Conservation (phyloP, 495 filamentous ascomycete species). For the Aspergillus ellipticus region DNA sequence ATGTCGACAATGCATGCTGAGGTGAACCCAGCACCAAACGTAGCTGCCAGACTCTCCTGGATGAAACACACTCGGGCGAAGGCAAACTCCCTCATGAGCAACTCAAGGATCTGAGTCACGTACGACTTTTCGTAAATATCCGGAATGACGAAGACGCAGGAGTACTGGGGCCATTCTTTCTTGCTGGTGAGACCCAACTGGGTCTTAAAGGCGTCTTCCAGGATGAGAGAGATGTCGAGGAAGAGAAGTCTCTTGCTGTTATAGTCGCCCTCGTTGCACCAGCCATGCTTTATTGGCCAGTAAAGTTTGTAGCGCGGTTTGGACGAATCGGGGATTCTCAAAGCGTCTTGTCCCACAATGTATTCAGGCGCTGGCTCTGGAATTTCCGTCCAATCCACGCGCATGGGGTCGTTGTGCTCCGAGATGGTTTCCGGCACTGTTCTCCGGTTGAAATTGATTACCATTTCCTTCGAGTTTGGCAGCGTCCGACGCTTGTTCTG, state of each 20-base stretch:
- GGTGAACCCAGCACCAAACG: slow-evolving; percentile 93
- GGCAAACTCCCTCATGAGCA: slow-evolving; percentile 81
- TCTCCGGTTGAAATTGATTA: slow-evolving; percentile 85
- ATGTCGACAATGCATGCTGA: slow-evolving; percentile 93
- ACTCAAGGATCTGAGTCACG: slow-evolving; percentile 75
- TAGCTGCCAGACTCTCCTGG: slow-evolving; percentile 90
- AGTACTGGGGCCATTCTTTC: slow-evolving; percentile 83
- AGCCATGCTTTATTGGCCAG: slow-evolving; percentile 86
- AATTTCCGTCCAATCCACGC: slow-evolving; percentile 96
- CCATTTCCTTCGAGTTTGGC: slow-evolving; percentile 92
- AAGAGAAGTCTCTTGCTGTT: slow-evolving; percentile 67
- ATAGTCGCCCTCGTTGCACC: slow-evolving; percentile 89
- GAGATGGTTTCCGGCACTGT: slow-evolving; percentile 78
- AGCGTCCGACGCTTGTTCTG: slow-evolving; percentile 87
- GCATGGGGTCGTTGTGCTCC: slow-evolving; percentile 88
- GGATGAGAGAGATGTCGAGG: slow-evolving; percentile 78
- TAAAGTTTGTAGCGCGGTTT: slow-evolving; percentile 83
- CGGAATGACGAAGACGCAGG: slow-evolving; percentile 90
- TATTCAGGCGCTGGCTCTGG: slow-evolving; percentile 61
- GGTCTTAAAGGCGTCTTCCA: slow-evolving; percentile 79
- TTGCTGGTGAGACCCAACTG: slow-evolving; percentile 75
- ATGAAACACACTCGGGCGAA: slow-evolving; percentile 88
- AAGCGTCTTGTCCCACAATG: slow-evolving; percentile 76
- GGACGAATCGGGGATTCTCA: slow-evolving; percentile 86
- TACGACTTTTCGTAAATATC: slow-evolving; percentile 95